Percentiles rank a stretch among this genome's conserved stretches.
phyloP scores from a whole-genome alignment of 2,329 filamentous ascomycete species.

The Aspergillus vadensis region DNA sequence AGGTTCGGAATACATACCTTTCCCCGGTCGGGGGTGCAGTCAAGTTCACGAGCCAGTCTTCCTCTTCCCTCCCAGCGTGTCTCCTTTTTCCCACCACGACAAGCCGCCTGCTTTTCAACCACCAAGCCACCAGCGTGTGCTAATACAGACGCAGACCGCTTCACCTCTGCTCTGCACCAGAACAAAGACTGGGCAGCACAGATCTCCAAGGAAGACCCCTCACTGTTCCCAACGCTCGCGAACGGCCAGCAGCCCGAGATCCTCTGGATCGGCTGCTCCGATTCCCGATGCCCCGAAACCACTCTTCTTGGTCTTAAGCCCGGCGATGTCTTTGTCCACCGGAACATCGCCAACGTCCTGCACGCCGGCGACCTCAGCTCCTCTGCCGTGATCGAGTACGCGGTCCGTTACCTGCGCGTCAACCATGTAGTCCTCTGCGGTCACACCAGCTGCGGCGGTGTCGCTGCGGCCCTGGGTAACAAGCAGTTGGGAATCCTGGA shows the following conservation, averaged over 20 bases:
- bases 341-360: constrained; percentile 87
- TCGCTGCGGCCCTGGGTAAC: constrained; percentile 58
- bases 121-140: constrained; percentile 22
- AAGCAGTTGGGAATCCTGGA: constrained; percentile 62
- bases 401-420: constrained; percentile 70
- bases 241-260: constrained; percentile 65
- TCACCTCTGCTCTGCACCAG: constrained; percentile 64
- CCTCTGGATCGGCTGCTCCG: constrained; percentile 84
- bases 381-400: constrained; percentile 75
- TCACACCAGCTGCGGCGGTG: constrained; percentile 63
- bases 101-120: constrained; percentile 23
- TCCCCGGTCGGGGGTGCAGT: constrained; percentile 1
- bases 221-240: constrained; percentile 69
- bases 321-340: constrained; percentile 84
- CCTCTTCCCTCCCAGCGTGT: background rate
- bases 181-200: constrained; percentile 72
- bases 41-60: background rate
- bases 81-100: constrained; percentile 10
- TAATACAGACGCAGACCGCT: constrained; percentile 52
- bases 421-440: constrained; percentile 64
- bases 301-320: constrained; percentile 76
- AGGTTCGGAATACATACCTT: background rate
- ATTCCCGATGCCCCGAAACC: constrained; percentile 82
- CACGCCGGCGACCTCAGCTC: constrained; percentile 75
- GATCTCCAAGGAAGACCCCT: constrained; percentile 65